Conservation (phyloP, 495 filamentous ascomycete genomes). For the Podospora pseudopauciseta region DNA sequence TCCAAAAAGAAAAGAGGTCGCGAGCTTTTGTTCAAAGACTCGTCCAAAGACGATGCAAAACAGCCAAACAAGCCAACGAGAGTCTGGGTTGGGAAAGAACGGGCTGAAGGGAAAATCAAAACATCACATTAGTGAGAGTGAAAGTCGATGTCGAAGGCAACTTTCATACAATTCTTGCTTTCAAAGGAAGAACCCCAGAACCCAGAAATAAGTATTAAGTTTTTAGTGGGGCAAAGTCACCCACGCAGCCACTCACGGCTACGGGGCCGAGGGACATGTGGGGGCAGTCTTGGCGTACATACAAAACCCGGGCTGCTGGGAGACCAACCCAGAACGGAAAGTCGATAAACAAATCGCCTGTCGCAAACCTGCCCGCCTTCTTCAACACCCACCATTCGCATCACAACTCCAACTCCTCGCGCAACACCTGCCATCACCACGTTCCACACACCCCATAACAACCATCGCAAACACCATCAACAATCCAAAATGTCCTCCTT, state of each 20-base stretch:
- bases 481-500: constrained; percentile 61
- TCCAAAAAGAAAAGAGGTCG: not conserved
- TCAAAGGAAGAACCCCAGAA: not conserved
- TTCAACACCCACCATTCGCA: not conserved
- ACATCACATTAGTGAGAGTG: not conserved
- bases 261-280: not conserved
- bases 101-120: not conserved
- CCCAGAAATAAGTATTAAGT: constrained; percentile 4
- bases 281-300: constrained; percentile 13
- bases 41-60: not conserved
- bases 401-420: not conserved
- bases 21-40: not conserved
- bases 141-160: not conserved
- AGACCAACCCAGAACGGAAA: constrained; percentile 20
- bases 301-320: constrained; percentile 16
- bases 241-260: not conserved
- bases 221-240: constrained; percentile 18
- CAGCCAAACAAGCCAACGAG: not conserved
- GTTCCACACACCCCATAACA: not conserved
- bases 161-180: not conserved
- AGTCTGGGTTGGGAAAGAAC: not conserved
- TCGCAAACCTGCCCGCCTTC: not conserved
- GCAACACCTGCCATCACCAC: not conserved
- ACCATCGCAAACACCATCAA: constrained; percentile 14
- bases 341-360: constrained; percentile 21